Percentiles rank a stretch among this genome's conserved stretches.
These are phyloP conservation scores for Powellomyces hirtus DNA, from an alignment of 192 early-diverging fungal species.

Conservation along the genomic window DNA sequence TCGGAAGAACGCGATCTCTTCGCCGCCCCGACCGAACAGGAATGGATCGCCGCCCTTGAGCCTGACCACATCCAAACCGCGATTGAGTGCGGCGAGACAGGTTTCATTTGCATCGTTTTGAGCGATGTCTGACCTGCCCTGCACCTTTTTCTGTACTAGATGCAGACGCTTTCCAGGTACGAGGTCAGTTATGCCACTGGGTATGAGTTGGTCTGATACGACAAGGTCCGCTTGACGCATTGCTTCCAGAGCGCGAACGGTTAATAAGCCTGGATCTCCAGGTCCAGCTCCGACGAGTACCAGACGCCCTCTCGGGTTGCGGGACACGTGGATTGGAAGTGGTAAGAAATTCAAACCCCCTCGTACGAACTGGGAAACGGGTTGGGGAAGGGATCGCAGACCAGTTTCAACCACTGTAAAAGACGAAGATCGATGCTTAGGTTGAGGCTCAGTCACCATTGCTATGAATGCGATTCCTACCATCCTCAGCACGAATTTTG, in stretches of 20 bases:
- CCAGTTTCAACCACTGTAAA: slow-evolving; percentile 14
- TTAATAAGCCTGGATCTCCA: slow-evolving; percentile 80
- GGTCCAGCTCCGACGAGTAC: slow-evolving; percentile 84
- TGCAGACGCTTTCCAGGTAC: slow-evolving; percentile 59
- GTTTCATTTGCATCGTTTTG: slow-evolving; percentile 77
- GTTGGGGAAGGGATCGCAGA: slow-evolving; percentile 10
- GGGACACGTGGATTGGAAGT: slow-evolving; percentile 17
- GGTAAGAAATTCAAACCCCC: slow-evolving; percentile 1
- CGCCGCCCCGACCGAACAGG: slow-evolving; percentile 89
- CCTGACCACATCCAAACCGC: slow-evolving; percentile 71
- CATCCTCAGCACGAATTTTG: slow-evolving; percentile 1
- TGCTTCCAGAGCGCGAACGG: slow-evolving; percentile 35
- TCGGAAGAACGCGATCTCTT: slow-evolving; percentile 77
- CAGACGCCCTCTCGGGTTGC: slow-evolving; percentile 6
- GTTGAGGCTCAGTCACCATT: neutral
- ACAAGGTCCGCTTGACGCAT: slow-evolving; percentile 78
- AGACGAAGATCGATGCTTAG: neutral
- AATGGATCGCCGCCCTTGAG: slow-evolving; percentile 93
- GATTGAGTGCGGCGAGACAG: slow-evolving; percentile 66
- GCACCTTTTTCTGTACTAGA: slow-evolving; percentile 64
- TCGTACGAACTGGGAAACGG: slow-evolving; percentile 1
- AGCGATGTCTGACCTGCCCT: slow-evolving; percentile 63
- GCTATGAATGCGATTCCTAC: too few relatives aligned
- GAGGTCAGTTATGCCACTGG: slow-evolving; percentile 45
- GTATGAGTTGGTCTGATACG: slow-evolving; percentile 64